A percentile compares a stretch with the other conserved stretches of the same genome.
Conservation (phyloP, 345 rosid species). For the Sonneratia alba region DNA sequence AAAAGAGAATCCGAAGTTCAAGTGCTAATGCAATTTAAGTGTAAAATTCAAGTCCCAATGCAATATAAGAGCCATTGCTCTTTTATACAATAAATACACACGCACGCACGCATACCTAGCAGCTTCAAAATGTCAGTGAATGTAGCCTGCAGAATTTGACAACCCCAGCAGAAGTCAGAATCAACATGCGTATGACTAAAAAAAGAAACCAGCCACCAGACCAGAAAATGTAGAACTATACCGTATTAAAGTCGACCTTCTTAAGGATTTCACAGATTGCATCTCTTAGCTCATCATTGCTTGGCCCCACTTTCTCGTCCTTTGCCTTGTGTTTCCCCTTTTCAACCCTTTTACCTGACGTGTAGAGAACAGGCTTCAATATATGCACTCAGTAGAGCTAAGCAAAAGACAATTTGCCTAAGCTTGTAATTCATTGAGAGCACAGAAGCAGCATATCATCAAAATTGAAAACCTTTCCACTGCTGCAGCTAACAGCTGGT, state of each 20-base stretch:
- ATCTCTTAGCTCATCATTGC: conserved; percentile 51
- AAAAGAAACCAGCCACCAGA: not conserved
- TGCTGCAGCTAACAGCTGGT: not conserved
- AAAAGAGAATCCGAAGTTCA: not conserved
- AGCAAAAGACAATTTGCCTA: not conserved
- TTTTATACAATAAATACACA: not conserved
- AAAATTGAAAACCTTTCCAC: no score
- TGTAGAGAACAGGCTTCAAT: not conserved
- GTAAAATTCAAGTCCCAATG: not conserved
- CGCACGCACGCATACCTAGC: conserved; percentile 46
- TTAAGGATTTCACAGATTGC: conserved; percentile 69
- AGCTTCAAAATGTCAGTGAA: conserved; percentile 76
- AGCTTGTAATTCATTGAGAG: not conserved
- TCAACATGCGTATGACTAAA: not conserved
- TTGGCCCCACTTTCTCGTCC: conserved; percentile 35
- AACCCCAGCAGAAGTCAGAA: conserved; percentile 9
- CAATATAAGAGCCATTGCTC: not conserved
- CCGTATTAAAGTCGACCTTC: conserved; percentile 81
- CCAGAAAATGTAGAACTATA: conserved; percentile 16
- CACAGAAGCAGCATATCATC: not conserved
- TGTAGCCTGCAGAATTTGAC: conserved; percentile 67
- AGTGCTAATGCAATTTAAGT: not conserved
- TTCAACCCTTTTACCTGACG: conserved; percentile 38
- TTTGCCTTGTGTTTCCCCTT: conserved; percentile 54
- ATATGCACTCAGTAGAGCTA: not conserved